Percentiles rank a stretch among this genome's conserved stretches.
These are phyloP conservation scores for Dioscorea zingiberensis DNA, from an alignment of 106 monocot genomes.

Conservation along the genomic window DNA sequence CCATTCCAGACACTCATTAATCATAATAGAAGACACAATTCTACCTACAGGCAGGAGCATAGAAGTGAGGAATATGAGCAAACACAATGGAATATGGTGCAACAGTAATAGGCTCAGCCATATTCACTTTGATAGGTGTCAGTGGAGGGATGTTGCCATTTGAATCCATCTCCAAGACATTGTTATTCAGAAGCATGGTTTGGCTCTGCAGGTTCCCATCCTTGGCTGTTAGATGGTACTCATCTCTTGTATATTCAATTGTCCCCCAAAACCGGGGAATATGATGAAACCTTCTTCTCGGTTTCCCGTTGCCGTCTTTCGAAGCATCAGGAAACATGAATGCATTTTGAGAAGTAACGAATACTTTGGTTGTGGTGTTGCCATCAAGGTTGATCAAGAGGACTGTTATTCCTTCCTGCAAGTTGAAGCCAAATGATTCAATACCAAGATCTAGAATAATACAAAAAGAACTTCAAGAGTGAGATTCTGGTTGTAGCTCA, in stretches of 20 bases:
- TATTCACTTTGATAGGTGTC: conserved; percentile 35
- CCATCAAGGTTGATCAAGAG: conserved; percentile 78
- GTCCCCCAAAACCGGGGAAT: conserved; percentile 5
- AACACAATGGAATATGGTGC: conserved; percentile 78
- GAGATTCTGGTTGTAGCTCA: conserved; percentile 19
- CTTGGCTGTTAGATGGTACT: conserved; percentile 85
- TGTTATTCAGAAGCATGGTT: conserved; percentile 74
- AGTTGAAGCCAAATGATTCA: not conserved
- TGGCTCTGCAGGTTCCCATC: conserved; percentile 76
- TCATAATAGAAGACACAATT: not conserved
- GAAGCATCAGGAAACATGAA: not conserved
- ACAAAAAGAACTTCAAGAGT: not conserved
- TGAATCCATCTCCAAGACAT: conserved; percentile 35
- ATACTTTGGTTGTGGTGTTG: conserved; percentile 52
- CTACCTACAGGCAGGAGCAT: conserved; percentile 27
- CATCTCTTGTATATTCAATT: conserved; percentile 45
- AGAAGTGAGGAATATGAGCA: conserved; percentile 62
- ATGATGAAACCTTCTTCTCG: conserved; percentile 15
- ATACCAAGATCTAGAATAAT: not conserved
- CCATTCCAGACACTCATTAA: not conserved
- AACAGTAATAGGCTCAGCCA: conserved; percentile 47
- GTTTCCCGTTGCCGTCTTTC: conserved; percentile 3
- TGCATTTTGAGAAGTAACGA: conserved; percentile 2
- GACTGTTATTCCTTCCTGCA: conserved; percentile 81
- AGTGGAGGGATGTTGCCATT: conserved; percentile 52